A percentile compares a stretch with the other conserved stretches of the same genome.
Evolutionary conservation across 371 early-diverging fungal genomes (phyloP).

Genomic region (Saksenaea vasiformis): DNA sequence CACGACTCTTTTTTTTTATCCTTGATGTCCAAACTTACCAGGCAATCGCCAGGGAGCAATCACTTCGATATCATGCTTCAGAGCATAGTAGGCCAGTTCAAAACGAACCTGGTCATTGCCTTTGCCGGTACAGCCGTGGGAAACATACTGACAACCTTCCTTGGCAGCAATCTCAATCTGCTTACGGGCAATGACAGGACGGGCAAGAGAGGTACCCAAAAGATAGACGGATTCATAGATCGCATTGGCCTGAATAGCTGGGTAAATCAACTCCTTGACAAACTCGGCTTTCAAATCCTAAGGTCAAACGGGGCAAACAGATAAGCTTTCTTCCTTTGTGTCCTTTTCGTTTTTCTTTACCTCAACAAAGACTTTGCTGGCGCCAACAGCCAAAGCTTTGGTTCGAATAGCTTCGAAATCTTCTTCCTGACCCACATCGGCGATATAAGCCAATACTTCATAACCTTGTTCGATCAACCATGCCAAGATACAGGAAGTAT

Average conservation of each 20-base stretch:
- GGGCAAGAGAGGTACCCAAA: conserved; percentile 95
- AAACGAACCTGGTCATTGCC: conserved; percentile 99
- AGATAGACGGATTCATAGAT: conserved; percentile 95
- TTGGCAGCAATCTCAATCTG: conserved; percentile 92
- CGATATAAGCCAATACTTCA: conserved; percentile 96
- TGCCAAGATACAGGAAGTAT: conserved; percentile 96
- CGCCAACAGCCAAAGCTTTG: conserved; percentile 93
- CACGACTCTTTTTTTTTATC: neutral
- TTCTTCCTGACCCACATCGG: conserved; percentile 97
- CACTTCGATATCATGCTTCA: conserved; percentile 90
- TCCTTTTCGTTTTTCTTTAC: conserved; percentile 30
- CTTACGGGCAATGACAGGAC: conserved; percentile 90
- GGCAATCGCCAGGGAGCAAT: conserved; percentile 96
- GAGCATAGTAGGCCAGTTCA: conserved; percentile 96
- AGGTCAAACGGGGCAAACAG: neutral
- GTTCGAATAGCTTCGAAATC: conserved; percentile 92
- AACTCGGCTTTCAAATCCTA: conserved; percentile 91
- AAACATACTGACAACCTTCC: conserved; percentile 92
- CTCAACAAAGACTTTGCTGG: conserved; percentile 93
- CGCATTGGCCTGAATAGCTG: conserved; percentile 93
- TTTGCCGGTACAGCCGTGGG: conserved; percentile 99
- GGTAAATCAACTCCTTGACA: conserved; percentile 91
- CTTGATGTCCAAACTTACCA: conserved; percentile 47
- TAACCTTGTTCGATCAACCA: conserved; percentile 98
- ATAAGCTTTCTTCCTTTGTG: neutral